These are phyloP conservation scores for Clitocybe nebularis DNA, from an alignment of 1,284 basidiomycete species.

Conservation along the genomic window DNA sequence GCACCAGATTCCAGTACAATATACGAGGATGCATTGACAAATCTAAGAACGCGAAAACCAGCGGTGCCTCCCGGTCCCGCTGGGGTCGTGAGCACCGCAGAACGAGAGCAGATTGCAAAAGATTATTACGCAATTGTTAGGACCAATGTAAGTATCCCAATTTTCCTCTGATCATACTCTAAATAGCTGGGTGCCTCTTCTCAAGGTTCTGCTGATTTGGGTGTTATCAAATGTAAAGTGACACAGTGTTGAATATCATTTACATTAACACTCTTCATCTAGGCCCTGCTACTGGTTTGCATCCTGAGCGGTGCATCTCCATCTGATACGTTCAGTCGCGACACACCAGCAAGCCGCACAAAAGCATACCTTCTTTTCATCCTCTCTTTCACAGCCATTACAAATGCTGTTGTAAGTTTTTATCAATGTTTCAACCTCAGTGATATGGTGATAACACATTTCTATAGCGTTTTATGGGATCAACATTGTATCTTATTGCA, in stretches of 20 bases:
- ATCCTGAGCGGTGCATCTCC: slow-evolving; percentile 71
- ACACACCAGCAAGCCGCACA: slow-evolving; percentile 50
- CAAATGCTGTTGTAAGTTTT: slow-evolving; percentile 56
- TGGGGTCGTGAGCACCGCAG: slow-evolving; percentile 36
- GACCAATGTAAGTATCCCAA: slow-evolving; percentile 66
- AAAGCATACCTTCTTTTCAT: slow-evolving; percentile 80
- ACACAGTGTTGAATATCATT: too few relatives aligned
- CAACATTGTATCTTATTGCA: slow-evolving; percentile 43
- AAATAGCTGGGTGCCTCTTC: neutral
- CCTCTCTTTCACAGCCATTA: slow-evolving; percentile 74
- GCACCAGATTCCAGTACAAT: slow-evolving; percentile 85
- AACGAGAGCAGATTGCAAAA: slow-evolving; percentile 75
- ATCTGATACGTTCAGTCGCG: slow-evolving; percentile 58
- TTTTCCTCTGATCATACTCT: neutral
- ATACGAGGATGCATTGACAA: slow-evolving; percentile 86
- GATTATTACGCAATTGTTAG: slow-evolving; percentile 89
- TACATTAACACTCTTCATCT: slow-evolving; percentile 7
- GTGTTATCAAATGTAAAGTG: slow-evolving; percentile 83
- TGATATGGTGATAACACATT: slow-evolving; percentile 6
- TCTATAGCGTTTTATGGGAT: slow-evolving; percentile 41
- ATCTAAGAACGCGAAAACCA: slow-evolving; percentile 71
- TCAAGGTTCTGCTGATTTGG: slow-evolving; percentile 82
- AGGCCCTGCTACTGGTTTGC: slow-evolving; percentile 72
- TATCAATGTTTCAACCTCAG: neutral
- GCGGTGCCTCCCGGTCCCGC: slow-evolving; percentile 27